Conservation (phyloP, 345 rosid genomes). For the Eutrema yunnanense region DNA sequence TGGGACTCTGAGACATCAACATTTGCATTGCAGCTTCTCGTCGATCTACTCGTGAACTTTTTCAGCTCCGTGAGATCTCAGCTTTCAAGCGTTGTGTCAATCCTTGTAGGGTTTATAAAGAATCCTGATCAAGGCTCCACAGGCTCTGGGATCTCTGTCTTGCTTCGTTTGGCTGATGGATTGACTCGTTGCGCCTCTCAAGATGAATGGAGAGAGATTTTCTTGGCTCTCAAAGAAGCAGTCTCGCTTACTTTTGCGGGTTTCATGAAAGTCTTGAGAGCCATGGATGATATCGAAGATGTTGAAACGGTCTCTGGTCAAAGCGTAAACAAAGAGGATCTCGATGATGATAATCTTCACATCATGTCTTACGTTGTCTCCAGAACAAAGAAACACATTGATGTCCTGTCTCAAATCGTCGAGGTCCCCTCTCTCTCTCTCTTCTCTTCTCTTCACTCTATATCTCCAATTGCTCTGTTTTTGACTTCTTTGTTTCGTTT, state of each 20-base stretch:
- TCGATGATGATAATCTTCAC: conserved; percentile 72
- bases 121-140: conserved; percentile 77
- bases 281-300: conserved; percentile 64
- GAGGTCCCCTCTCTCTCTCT: conserved; percentile 46
- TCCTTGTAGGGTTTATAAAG: conserved; percentile 57
- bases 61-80: conserved; percentile 58
- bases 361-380: conserved; percentile 72
- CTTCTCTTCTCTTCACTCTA: neutral
- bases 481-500: conserved; percentile 12
- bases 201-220: conserved; percentile 69
- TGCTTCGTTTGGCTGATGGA: conserved; percentile 57
- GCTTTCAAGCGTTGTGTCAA: conserved; percentile 47
- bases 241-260: conserved; percentile 60
- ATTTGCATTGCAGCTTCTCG: conserved; percentile 66
- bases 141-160: conserved; percentile 62
- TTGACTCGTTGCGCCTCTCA: conserved; percentile 53
- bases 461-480: neutral
- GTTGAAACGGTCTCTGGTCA: conserved; percentile 53
- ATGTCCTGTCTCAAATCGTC: conserved; percentile 60
- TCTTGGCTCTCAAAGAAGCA: conserved; percentile 66
- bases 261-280: conserved; percentile 68
- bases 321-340: conserved; percentile 45
- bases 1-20: conserved; percentile 86
- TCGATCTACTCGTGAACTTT: conserved; percentile 56
- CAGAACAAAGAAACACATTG: conserved; percentile 78